phyloP scores from a whole-genome alignment of 306 rosid genomes.

The Begonia peltatifolia region DNA sequence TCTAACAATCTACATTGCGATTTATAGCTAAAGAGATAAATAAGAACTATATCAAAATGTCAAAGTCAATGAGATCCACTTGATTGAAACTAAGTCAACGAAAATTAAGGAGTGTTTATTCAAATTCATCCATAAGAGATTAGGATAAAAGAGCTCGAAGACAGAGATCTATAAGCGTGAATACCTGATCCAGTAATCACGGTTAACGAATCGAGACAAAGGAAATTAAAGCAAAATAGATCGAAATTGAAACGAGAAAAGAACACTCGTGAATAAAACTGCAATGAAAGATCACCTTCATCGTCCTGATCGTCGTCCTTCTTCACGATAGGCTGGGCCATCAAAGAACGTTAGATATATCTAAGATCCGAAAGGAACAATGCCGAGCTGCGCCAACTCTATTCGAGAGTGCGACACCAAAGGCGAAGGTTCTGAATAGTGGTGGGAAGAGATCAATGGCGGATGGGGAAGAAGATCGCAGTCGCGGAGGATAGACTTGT shows the following conservation, averaged over 20 bases:
- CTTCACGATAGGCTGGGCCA: conserved; percentile 97
- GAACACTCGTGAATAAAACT: neutral
- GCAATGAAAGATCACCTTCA: conserved; percentile 42
- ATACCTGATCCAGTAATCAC: conserved; percentile 19
- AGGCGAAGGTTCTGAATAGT: conserved; percentile 1
- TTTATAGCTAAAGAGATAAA: neutral
- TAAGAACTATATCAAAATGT: conserved; percentile 7
- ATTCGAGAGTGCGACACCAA: neutral
- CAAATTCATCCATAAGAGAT: conserved; percentile 3
- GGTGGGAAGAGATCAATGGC: neutral
- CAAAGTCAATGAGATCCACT: conserved; percentile 19
- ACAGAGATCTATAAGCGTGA: conserved; percentile 41
- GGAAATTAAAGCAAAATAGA: conserved; percentile 8
- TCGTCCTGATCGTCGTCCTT: conserved; percentile 99
- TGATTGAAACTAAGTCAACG: conserved; percentile 15
- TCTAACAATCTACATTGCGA: conserved; percentile 21
- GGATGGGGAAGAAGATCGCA: too few relatives aligned
- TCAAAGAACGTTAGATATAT: conserved; percentile 22
- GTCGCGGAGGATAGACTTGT: too few relatives aligned
- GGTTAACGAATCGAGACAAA: neutral
- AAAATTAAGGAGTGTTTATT: neutral
- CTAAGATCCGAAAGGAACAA: conserved; percentile 26
- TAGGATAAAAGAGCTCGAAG: conserved; percentile 7
- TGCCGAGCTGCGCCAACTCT: neutral
- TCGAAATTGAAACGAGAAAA: conserved; percentile 11